phyloP scores from a whole-genome alignment of 164 flowering plant genomes.

The Berberis vulgaris region DNA sequence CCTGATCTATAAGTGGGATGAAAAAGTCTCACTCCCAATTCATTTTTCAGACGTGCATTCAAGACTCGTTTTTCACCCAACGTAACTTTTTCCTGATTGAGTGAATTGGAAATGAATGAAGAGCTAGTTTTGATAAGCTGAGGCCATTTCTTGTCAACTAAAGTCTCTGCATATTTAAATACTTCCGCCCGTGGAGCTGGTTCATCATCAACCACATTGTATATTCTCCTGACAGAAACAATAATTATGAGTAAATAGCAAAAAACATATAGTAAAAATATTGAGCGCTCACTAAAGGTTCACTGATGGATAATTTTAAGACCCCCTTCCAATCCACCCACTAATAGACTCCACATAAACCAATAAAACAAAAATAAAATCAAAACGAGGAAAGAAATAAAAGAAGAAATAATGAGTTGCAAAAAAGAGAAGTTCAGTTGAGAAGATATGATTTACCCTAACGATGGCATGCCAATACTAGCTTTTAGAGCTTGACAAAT shows the following conservation, averaged over 20 bases:
- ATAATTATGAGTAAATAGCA: not conserved
- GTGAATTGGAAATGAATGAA: conserved; percentile 6
- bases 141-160: conserved; percentile 59
- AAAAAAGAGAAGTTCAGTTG: no score
- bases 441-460: conserved; percentile 4
- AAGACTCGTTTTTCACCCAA: conserved; percentile 62
- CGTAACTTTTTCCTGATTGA: not conserved
- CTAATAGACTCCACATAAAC: not conserved
- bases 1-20: conserved; percentile 78
- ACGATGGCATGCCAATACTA: conserved; percentile 34
- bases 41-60: conserved; percentile 65
- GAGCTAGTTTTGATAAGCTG: conserved; percentile 13
- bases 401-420: no score
- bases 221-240: conserved; percentile 43
- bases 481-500: conserved; percentile 77
- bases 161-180: conserved; percentile 47
- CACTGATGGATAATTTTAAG: not conserved
- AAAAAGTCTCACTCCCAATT: conserved; percentile 54
- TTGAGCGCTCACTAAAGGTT: no score
- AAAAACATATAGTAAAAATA: no score
- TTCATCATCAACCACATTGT: conserved; percentile 79
- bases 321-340: not conserved
- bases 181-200: conserved; percentile 79
- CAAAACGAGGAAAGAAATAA: not conserved
- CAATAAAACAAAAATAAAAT: no score